Conservation (phyloP, 2,329 filamentous ascomycete genomes). For the Arthrobotrys sinensis region DNA sequence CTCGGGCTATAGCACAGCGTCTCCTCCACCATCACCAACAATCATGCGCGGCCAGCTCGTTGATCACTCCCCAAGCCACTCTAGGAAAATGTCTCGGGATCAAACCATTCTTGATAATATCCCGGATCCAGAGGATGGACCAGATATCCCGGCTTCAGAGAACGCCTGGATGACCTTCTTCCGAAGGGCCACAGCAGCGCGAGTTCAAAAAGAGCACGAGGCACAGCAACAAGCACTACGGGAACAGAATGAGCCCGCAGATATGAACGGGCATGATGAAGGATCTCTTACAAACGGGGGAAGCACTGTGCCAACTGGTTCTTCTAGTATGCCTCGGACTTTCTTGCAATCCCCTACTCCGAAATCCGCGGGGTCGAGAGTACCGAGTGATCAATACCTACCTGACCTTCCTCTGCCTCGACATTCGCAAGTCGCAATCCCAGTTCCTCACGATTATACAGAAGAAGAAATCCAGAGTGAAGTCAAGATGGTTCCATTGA, state of each 20-base stretch:
- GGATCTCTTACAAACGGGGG: constrained; percentile 30
- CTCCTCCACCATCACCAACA: constrained; percentile 54
- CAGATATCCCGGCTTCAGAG: constrained; percentile 67
- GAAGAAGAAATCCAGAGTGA: constrained; percentile 33
- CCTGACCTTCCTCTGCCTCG: constrained; percentile 42
- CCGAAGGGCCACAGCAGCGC: constrained; percentile 74
- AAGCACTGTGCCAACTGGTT: constrained; percentile 17
- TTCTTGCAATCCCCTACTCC: constrained; percentile 57
- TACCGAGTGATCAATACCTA: constrained; percentile 47
- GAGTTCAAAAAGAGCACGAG: constrained; percentile 71
- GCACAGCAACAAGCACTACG: constrained; percentile 47
- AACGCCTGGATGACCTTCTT: constrained; percentile 79
- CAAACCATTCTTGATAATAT: constrained; percentile 60
- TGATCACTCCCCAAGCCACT: constrained; percentile 60
- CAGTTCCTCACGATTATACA: constrained; percentile 47
- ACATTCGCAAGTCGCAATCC: constrained; percentile 51
- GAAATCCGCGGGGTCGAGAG: constrained; percentile 47
- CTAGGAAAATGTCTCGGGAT: constrained; percentile 61
- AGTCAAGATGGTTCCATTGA: constrained; percentile 45
- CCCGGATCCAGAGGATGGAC: constrained; percentile 58
- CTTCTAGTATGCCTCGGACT: constrained; percentile 46
- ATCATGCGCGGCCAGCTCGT: constrained; percentile 42
- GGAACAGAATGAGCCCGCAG: not conserved
- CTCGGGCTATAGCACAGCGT: constrained; percentile 54
- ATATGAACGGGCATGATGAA: constrained; percentile 20